These are phyloP conservation scores for Pterulicium gracile DNA, from an alignment of 1,284 basidiomycete genomes.

Conservation along the genomic window DNA sequence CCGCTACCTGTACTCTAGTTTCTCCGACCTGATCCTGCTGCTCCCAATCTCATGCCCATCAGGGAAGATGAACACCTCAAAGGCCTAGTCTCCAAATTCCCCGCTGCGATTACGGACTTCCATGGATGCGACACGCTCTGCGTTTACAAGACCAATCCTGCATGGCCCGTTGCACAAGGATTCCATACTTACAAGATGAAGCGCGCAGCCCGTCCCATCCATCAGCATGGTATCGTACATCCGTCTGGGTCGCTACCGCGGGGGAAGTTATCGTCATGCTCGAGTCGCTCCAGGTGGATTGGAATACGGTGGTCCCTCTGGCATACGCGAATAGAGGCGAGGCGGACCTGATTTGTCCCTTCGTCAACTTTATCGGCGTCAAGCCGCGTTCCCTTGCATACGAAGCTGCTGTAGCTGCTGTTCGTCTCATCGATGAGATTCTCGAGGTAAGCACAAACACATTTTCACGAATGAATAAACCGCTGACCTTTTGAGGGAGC, in stretches of 20 bases:
- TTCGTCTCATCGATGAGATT: constrained; percentile 11
- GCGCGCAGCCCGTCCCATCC: constrained; percentile 20
- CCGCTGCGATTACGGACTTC: constrained; percentile 19
- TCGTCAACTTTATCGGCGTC: constrained; percentile 12
- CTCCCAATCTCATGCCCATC: too few relatives aligned
- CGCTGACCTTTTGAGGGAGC: too few relatives aligned
- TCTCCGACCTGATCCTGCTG: too few relatives aligned
- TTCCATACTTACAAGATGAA: constrained; percentile 16
- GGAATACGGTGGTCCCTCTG: constrained; percentile 16
- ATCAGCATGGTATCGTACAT: constrained; percentile 15
- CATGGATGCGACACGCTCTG: constrained; percentile 16
- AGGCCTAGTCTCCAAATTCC: constrained; percentile 18
- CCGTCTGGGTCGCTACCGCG: constrained; percentile 12
- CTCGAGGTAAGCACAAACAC: too few relatives aligned
- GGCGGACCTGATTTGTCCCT: constrained; percentile 11
- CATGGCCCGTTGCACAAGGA: constrained; percentile 17
- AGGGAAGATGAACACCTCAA: neutral
- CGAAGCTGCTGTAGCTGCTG: constrained; percentile 14
- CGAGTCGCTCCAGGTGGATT: constrained; percentile 11
- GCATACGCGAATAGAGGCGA: constrained; percentile 15
- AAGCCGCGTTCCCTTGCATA: constrained; percentile 13
- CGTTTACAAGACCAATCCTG: constrained; percentile 19
- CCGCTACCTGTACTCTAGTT: neutral
- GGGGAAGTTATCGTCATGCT: constrained; percentile 11
- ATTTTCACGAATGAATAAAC: too few relatives aligned